Base-by-base conservation (phyloP, 2,329 filamentous ascomycete genomes). In the Trichoderma koningiopsis region DNA sequence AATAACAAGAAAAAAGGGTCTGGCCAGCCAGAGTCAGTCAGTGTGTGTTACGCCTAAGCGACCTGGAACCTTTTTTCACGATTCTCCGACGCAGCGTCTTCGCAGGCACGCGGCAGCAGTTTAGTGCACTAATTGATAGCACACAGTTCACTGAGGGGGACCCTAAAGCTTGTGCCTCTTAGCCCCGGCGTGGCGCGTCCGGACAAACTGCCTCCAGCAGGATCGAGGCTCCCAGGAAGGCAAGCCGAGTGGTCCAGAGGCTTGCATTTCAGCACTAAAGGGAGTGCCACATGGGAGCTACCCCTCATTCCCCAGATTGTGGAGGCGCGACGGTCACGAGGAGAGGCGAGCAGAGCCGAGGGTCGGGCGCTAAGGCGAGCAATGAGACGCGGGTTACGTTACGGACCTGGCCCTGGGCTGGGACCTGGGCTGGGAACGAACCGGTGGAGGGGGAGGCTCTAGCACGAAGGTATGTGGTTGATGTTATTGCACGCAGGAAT, bases 261-360 rank as follows among this genome's bases (percentile, higher is more conserved):
- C 40, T 43, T 5, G 37, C 35, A 43, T 56, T 56, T 37, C 40
- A 52, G 61, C 52, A 49, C 52, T 53, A 16, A 47, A 60, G 16
- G 4, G 11, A 13, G 14, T 29, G n/a, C 53, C 53, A 24, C 52
- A 24, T 66, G 43, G 37, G 40, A 69, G 47, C 68, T 69, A 69
- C 68, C 68, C 68, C 68, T 69, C 68, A 69, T 59, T 56, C 58
- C 66, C 65, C 65, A 40, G 65, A 68, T 55, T 68, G 67, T 61
- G 67, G 67, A 68, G 67, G 59, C 65, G 43, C 31, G 53, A 53
- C 55, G 56, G 43, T 68, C 67, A 68, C 67, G 67, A 68, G 67
- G 58, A 43, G 33, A 11, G 47, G 37, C 33, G 43, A 63, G 52
- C 35, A 33, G 31, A 49, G n/a, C 19, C 22, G 47, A 40, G 33